Conservation (phyloP, 345 rosid genomes). For the Noccaea caerulescens region DNA sequence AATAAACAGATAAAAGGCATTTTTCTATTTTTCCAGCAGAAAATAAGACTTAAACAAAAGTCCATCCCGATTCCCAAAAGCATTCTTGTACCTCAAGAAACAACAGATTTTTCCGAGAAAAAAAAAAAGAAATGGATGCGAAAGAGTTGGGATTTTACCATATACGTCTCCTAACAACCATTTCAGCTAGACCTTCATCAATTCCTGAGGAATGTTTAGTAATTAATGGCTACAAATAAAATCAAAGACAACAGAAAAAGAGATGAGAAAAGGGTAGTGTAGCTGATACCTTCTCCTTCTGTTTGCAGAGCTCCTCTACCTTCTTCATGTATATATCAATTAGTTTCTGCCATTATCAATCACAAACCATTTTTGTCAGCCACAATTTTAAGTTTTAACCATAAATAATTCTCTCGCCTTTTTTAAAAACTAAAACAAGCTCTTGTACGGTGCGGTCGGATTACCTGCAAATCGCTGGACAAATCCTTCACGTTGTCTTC, state of each 20-base stretch:
- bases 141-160: constrained; percentile 30
- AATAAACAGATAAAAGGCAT: background rate
- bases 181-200: constrained; percentile 38
- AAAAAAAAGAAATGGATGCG: background rate
- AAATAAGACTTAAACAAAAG: constrained; percentile 15
- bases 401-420: background rate
- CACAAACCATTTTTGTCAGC: constrained; percentile 16
- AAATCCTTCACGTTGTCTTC: constrained; percentile 96
- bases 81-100: constrained; percentile 28
- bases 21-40: background rate
- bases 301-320: constrained; percentile 73
- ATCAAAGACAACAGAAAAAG: background rate
- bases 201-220: constrained; percentile 26
- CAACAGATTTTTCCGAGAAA: background rate
- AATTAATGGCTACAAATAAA: constrained; percentile 10
- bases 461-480: constrained; percentile 89
- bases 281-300: constrained; percentile 82
- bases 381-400: background rate
- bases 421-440: background rate
- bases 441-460: background rate
- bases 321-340: constrained; percentile 90
- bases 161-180: constrained; percentile 11
- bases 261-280: background rate
- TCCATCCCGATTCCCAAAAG: constrained; percentile 18
- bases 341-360: constrained; percentile 64